Base-by-base conservation (phyloP, 1,139 yeast genomes). In the Debaryomyces robertsiae region DNA sequence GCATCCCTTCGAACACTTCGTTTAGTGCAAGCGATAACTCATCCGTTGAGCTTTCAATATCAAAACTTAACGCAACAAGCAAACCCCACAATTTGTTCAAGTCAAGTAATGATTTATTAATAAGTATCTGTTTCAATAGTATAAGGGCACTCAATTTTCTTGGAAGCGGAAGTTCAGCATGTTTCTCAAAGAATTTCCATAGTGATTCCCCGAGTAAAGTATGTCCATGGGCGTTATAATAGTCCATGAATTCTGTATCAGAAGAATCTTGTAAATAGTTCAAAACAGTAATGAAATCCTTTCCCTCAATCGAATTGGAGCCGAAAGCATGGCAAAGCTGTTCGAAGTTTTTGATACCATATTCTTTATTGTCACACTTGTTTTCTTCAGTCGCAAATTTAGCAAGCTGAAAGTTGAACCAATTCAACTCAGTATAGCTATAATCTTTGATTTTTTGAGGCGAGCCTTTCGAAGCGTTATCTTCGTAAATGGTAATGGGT, bases 391-490 rank as follows among this genome's bases (percentile, higher is more conserved):
- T 46, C 1, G 63, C 43, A 3, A 52, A 46, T 24, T 55, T 64
- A 1, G 73, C 66, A 25, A 68, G 45, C 48, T 67, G 72, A 37
- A 61, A 67, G 42, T 67, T 69, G 49, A 67, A 70, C 77, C 76
- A 71, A 44, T 67, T 71, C 41, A 54, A 46, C 18, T 69, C 73
- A 1, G 61, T 46, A 39, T 66, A 67, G 38, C 59, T 60, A 45
- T 67, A 65, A 4, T 60, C 61, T 19, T 50, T 50, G 1, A 55
- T 58, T 40, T 65, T 66, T 34, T 63, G 70, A 0, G 72, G 71
- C 0, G 73, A 67, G 3, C 69, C 68, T 6, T 51, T 41, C 4
- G 44, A 48, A 27, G 44, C 45, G 9, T 44, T 41, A 49, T 73
- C 78, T 33, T 71, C 73, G 42, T 56, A 73, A 9, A 73, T 73